Conservation (phyloP, 2,329 filamentous ascomycete genomes). For the Aspergillus costaricaensis region DNA sequence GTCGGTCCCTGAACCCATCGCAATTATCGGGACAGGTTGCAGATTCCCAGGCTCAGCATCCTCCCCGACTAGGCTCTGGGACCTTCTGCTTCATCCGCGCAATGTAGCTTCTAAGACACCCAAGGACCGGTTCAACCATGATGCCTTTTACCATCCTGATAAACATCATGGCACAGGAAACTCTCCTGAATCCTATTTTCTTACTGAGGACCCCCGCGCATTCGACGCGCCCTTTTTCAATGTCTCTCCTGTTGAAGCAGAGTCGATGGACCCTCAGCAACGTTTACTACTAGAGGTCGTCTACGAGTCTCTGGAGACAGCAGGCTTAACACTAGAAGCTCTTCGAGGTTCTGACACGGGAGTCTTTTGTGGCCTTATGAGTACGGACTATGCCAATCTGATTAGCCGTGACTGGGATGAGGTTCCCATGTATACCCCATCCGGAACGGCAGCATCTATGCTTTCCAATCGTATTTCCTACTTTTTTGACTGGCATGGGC, state of each 20-base stretch:
- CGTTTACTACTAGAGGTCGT: slow-evolving; percentile 29
- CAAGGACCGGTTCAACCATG: slow-evolving; percentile 24
- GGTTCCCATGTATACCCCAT: slow-evolving; percentile 29
- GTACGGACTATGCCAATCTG: slow-evolving; percentile 29
- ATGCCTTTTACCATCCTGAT: slow-evolving; percentile 28
- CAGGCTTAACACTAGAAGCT: slow-evolving; percentile 26
- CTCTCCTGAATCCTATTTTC: slow-evolving; percentile 27
- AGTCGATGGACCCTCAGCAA: slow-evolving; percentile 32
- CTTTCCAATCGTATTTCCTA: slow-evolving; percentile 45
- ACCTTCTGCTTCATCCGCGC: slow-evolving; percentile 26
- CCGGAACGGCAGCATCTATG: slow-evolving; percentile 40
- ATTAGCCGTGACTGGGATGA: slow-evolving; percentile 25
- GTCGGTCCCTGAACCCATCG: slow-evolving; percentile 24
- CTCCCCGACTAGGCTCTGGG: slow-evolving; percentile 29
- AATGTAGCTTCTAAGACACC: slow-evolving; percentile 27
- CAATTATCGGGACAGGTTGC: slow-evolving; percentile 30
- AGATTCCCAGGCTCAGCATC: slow-evolving; percentile 28
- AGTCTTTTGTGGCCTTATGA: slow-evolving; percentile 32
- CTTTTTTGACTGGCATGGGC: slow-evolving; percentile 39
- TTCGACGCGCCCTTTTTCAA: slow-evolving; percentile 33
- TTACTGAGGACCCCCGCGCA: slow-evolving; percentile 25
- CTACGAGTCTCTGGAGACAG: slow-evolving; percentile 28
- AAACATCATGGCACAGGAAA: slow-evolving; percentile 30
- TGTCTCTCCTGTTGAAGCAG: slow-evolving; percentile 32
- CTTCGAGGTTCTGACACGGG: slow-evolving; percentile 29